Evolutionary conservation across 371 early-diverging fungal genomes (phyloP), one percentile per base, ranked within the genome.

Genomic region (Circinella umbellata): DNA sequence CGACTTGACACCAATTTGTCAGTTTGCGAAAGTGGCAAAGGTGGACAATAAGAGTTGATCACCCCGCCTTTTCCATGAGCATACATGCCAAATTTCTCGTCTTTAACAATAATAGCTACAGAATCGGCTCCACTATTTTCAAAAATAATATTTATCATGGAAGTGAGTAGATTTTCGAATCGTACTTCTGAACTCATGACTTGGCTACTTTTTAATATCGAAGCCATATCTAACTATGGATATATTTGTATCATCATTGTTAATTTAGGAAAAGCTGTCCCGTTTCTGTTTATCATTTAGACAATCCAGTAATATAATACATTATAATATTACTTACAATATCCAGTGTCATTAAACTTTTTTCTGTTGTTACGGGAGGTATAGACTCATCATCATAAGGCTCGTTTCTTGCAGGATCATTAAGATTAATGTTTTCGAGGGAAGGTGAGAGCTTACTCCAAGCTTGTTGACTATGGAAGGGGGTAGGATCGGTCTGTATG

Each of bases 131-230:
- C 80, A 10, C 78, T 80, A 35, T 82, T 82, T 42, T 82, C 82
- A 55, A 81, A 54, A 14, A 79, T 82, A 20, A 82, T 82, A 14
- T 68, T 66, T 73, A 82, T 80, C 80, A 82, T 78, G 0, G 80
- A 76, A 47, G 76, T 72, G 46, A 82, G 46, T 2, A 82, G 42
- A 39, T 74, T 70, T 42, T 82, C 80, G 64, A 82, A 82, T 47
- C 76, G 78, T 39, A 82, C 82, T 71, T 80, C 82, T 8, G 78
- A 78, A 13, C 79, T 79, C 61, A 82, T 80, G 18, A 82, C 82
- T 72, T 82, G 82, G 0, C 78, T 76, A 39, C 82, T 82, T 69
- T 80, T 80, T 35, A 82, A 67, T 14, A 82, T 82, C 4, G 82
- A 82, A 13, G 80, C 82, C 72, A 82, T 74, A 57, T 82, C 82